phyloP scores from a whole-genome alignment of 1,284 basidiomycete species.

The Puccinia coronata region DNA sequence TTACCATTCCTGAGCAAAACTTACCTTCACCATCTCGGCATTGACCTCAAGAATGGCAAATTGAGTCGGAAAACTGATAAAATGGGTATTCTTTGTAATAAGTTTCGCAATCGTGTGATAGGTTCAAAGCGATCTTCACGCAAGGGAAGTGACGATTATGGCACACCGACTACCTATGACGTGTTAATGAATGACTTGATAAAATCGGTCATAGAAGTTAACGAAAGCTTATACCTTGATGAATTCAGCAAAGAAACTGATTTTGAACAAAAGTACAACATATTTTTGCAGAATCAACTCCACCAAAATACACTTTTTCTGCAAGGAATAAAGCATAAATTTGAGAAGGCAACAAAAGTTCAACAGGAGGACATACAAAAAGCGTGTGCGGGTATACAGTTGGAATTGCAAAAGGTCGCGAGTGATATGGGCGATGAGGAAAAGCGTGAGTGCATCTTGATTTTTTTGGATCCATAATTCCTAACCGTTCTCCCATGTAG shows the following conservation, averaged over 20 bases:
- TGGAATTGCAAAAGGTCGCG: not conserved
- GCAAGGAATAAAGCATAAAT: not conserved
- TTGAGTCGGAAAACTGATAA: not conserved
- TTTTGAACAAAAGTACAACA: not conserved
- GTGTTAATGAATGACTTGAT: not conserved
- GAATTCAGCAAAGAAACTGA: not conserved
- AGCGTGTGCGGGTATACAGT: not conserved
- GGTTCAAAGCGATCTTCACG: not conserved
- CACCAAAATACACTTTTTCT: not conserved
- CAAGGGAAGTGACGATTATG: not conserved
- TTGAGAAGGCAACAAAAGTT: not conserved
- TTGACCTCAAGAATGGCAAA: not conserved
- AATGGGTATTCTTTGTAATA: not conserved
- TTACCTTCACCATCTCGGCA: not conserved
- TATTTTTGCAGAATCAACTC: not conserved
- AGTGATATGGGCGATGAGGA: not conserved
- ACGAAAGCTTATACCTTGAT: not conserved
- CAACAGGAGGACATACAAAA: not conserved
- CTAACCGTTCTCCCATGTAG: not conserved
- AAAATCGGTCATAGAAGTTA: not conserved
- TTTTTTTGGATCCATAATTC: not conserved
- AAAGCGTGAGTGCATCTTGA: not conserved
- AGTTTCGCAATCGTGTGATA: not conserved
- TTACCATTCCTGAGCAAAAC: not conserved
- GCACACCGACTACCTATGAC: not conserved